Evolutionary conservation across 208 protist species (phyloP).

Genomic region (Crithidia acanthocephali): DNA sequence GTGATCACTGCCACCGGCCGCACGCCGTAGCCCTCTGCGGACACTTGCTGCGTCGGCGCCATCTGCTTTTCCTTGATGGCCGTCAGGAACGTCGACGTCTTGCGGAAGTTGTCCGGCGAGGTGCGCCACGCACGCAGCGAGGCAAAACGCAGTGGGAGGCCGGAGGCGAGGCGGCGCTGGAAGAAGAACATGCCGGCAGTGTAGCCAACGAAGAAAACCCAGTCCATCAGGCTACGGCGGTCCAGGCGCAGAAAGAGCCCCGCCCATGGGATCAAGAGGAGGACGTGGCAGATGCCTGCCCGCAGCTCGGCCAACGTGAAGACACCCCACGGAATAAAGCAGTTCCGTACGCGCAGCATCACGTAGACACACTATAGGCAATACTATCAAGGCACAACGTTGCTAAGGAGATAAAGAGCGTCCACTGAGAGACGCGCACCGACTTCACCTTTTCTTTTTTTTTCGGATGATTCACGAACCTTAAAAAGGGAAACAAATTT

Average conservation of each 20-base stretch:
- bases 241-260: conserved; percentile 10
- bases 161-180: conserved; percentile 51
- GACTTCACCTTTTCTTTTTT: too few species aligned
- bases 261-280: conserved; percentile 22
- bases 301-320: conserved; percentile 44
- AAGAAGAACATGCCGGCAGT: conserved; percentile 44
- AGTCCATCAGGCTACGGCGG: conserved; percentile 9
- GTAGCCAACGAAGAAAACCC: conserved; percentile 16
- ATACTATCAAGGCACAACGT: background rate
- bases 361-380: background rate
- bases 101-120: conserved; percentile 44
- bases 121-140: conserved; percentile 39
- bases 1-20: conserved; percentile 50
- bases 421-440: too few species aligned
- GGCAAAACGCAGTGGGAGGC: conserved; percentile 38
- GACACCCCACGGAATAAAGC: conserved; percentile 41
- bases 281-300: conserved; percentile 35
- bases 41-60: background rate
- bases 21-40: conserved; percentile 1
- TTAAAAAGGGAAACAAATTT: too few species aligned
- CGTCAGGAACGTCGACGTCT: conserved; percentile 38
- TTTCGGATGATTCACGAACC: too few species aligned
- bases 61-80: conserved; percentile 13
- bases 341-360: conserved; percentile 33
- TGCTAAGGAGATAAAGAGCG: background rate